Conservation (phyloP, 345 rosid genomes). For the Ricinus communis region DNA sequence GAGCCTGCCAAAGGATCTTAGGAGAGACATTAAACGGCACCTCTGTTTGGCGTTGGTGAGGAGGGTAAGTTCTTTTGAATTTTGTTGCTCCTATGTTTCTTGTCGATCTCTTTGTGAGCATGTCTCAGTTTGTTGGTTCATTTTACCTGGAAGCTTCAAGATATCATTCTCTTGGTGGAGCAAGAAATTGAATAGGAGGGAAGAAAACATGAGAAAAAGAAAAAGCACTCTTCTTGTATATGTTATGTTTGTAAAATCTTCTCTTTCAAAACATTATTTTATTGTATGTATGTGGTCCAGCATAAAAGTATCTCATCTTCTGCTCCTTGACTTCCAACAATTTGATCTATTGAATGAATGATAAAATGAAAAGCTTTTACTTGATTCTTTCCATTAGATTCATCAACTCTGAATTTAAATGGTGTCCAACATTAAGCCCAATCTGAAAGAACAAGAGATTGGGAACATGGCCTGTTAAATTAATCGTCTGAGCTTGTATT, state of each 20-base stretch:
- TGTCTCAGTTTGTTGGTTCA: background rate
- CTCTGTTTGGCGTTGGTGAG: slow-evolving; percentile 89
- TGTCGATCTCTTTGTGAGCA: background rate
- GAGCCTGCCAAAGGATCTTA: slow-evolving; percentile 88
- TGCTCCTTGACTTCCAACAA: too few species aligned
- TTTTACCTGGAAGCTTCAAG: background rate
- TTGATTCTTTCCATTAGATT: background rate
- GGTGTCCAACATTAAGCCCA: too few species aligned
- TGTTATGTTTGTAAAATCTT: background rate
- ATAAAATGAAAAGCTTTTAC: background rate
- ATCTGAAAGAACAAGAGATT: too few species aligned
- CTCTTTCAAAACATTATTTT: too few species aligned
- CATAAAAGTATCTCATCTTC: too few species aligned
- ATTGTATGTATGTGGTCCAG: too few species aligned
- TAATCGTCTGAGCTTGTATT: too few species aligned
- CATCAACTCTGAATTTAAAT: too few species aligned
- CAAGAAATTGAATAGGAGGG: background rate
- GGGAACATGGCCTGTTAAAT: too few species aligned
- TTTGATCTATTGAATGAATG: background rate
- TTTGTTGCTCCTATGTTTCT: background rate
- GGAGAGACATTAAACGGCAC: slow-evolving; percentile 94
- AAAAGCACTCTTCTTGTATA: too few species aligned
- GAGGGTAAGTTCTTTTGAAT: slow-evolving; percentile 55
- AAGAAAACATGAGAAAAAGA: background rate
- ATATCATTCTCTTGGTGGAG: background rate